Base-by-base conservation (phyloP, 495 filamentous ascomycete species). In the Annulohypoxylon maeteangense region DNA sequence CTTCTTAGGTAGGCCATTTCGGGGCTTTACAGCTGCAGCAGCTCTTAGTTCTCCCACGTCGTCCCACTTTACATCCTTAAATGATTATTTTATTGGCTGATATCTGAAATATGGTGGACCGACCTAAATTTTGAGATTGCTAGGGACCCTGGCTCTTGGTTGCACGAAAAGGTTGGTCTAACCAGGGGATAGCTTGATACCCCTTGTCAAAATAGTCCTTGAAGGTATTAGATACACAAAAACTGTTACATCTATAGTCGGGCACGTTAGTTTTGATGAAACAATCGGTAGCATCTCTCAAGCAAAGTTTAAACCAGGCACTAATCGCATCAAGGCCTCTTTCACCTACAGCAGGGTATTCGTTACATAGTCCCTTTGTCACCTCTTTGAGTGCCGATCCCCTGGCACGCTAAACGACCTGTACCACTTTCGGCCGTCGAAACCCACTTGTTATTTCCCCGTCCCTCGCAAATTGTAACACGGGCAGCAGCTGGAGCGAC, bases 401-500 rank as follows among this genome's bases (percentile, higher is more conserved):
- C 60, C 70, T 68, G 69, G 54, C 38, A 65, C 59, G 45, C 70
- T 60, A 67, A 59, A 58, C 36, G 20, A 32, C 8, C n/a, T 54
- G 27, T 29, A 54, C 50, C 54, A 45, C 42, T 55, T 72, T 67
- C 45, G 14, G 45, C 20, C 58, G 54, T 62, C 6, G 3, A 58
- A 66, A 48, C 65, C 70, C 65, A 68, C 70, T 73, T 73, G 27
- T 73, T 73, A 73, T 73, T 73, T 73, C 70, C 70, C 70, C 70
- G 65, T 72, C 54, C 65, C 65, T 65, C 55, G 55, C 25, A 72
- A 63, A 68, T 66, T 69, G 57, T 57, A 69, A 66, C 70, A 53
- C 61, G 48, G 61, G 31, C 40, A 18, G 16, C n/a, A n/a, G n/a
- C n/a, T n/a, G n/a, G n/a, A n/a, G n/a, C 40, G 4, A 44, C n/a